phyloP scores from a whole-genome alignment of 768 basidiomycete genomes.

The Termitomyces sp. region DNA sequence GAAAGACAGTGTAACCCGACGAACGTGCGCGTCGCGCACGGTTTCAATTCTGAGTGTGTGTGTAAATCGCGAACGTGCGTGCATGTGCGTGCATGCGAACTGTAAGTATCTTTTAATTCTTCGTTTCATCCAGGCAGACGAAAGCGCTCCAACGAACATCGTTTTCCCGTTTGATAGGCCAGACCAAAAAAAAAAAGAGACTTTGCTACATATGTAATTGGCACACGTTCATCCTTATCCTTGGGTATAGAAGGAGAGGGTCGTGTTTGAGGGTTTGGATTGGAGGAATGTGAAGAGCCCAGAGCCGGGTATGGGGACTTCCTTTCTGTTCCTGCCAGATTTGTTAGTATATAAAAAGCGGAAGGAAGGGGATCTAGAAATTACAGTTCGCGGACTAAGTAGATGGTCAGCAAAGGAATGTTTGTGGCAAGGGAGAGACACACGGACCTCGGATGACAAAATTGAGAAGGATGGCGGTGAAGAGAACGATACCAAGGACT shows the following conservation, averaged over 20 bases:
- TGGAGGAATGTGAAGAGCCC: slow-evolving; percentile 14
- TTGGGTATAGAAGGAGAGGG: slow-evolving; percentile 6
- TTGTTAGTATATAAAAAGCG: background rate
- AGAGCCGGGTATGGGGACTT: slow-evolving; percentile 24
- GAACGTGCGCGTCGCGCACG: background rate
- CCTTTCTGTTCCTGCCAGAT: slow-evolving; percentile 16
- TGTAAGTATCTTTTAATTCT: too few relatives aligned
- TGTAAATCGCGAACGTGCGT: background rate
- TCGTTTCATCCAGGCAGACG: background rate
- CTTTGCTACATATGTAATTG: too few relatives aligned
- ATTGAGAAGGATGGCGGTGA: slow-evolving; percentile 83
- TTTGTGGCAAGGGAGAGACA: background rate
- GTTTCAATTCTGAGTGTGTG: background rate
- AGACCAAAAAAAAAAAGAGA: too few relatives aligned
- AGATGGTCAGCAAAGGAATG: background rate
- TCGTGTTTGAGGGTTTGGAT: background rate
- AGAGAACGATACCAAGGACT: slow-evolving; percentile 74
- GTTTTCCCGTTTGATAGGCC: background rate
- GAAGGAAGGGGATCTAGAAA: background rate
- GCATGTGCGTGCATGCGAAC: too few relatives aligned
- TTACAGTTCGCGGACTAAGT: slow-evolving; percentile 61
- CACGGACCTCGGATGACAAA: slow-evolving; percentile 78
- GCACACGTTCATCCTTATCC: background rate
- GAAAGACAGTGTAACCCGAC: too few relatives aligned
- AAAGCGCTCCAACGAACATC: background rate